Conservation (phyloP, 139 green algal genomes). For the Chlorella sp. region DNA sequence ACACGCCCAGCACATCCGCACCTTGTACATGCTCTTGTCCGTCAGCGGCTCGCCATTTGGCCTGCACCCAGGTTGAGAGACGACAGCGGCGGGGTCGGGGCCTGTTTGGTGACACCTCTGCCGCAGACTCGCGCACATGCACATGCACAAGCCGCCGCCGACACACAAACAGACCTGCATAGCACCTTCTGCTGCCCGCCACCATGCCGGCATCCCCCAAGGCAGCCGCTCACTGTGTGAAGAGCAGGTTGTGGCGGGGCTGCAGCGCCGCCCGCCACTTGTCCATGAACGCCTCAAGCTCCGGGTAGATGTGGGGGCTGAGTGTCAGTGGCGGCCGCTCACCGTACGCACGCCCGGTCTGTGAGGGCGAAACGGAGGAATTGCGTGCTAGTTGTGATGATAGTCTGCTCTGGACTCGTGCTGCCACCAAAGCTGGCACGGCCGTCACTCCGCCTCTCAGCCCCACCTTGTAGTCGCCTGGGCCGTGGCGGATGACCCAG, state of each 20-base stretch:
- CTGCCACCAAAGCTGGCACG: no score
- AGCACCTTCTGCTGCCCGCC: no score
- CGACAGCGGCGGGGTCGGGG: no score
- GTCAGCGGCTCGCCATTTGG: constrained; percentile 54
- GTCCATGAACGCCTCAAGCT: constrained; percentile 73
- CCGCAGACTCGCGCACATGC: no score
- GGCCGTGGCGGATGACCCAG: constrained; percentile 68
- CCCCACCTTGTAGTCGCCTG: constrained; percentile 76
- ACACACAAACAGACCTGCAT: no score
- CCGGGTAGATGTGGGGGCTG: constrained; percentile 59
- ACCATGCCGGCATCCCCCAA: no score
- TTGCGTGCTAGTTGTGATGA: no score
- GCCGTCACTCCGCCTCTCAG: no score
- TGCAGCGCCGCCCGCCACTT: constrained; percentile 53
- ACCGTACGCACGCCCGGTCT: constrained; percentile 59
- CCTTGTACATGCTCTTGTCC: constrained; percentile 53
- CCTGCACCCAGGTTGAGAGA: background rate
- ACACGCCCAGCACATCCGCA: background rate
- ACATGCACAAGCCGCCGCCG: no score
- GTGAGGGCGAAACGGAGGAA: background rate
- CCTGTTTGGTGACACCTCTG: no score
- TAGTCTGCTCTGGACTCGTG: no score
- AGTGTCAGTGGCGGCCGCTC: constrained; percentile 71
- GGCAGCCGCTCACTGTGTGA: constrained; percentile 37
- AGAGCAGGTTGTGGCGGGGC: constrained; percentile 60